A percentile compares a stretch with the other conserved stretches of the same genome.
Conservation (phyloP, 1,284 basidiomycete genomes). For the Xanthoconium separans region DNA sequence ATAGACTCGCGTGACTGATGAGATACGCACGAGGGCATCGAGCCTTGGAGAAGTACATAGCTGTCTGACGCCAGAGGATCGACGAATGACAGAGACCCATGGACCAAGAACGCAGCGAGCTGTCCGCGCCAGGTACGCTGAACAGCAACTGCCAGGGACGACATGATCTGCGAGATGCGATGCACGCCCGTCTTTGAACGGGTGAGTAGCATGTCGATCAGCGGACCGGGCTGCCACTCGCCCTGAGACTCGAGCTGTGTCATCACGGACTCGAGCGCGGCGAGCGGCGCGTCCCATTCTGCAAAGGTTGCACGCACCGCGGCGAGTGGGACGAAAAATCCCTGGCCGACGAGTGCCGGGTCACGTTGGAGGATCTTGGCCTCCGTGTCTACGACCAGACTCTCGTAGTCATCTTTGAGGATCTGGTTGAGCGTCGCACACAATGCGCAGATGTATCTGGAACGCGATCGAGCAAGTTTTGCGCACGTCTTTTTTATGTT, state of each 20-base stretch:
- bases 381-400: slow-evolving; percentile 78
- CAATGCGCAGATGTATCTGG: slow-evolving; percentile 76
- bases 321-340: slow-evolving; percentile 81
- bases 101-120: slow-evolving; percentile 73
- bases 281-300: slow-evolving; percentile 81
- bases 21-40: slow-evolving; percentile 75
- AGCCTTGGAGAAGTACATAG: slow-evolving; percentile 55
- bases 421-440: slow-evolving; percentile 71
- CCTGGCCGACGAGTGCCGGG: slow-evolving; percentile 64
- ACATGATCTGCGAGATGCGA: slow-evolving; percentile 68
- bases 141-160: slow-evolving; percentile 66
- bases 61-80: slow-evolving; percentile 59
- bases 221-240: slow-evolving; percentile 67
- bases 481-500: slow-evolving; percentile 60
- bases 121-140: slow-evolving; percentile 79
- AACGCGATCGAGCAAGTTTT: slow-evolving; percentile 55
- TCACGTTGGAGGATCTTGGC: slow-evolving; percentile 74
- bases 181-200: slow-evolving; percentile 76
- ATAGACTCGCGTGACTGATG: slow-evolving; percentile 76
- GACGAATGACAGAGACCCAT: slow-evolving; percentile 61
- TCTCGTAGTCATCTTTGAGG: slow-evolving; percentile 76
- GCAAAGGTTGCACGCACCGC: slow-evolving; percentile 78
- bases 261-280: slow-evolving; percentile 63
- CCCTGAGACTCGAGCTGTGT: slow-evolving; percentile 55
- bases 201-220: slow-evolving; percentile 73